Conservation (phyloP, 768 basidiomycete species). For the Russula sp. region DNA sequence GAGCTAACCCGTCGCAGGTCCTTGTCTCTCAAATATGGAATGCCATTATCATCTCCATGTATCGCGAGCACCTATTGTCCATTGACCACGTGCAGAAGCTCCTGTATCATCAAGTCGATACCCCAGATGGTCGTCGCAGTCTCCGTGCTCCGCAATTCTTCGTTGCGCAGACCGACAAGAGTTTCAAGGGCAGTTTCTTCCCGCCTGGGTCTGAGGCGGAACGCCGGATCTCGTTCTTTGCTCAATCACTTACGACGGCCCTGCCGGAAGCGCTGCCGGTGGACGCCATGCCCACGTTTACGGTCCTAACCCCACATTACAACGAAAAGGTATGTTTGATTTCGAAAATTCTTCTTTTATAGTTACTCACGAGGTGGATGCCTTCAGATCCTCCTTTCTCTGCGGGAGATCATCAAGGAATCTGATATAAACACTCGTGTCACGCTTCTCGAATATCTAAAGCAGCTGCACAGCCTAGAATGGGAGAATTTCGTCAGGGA, state of each 20-base stretch:
- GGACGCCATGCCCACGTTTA: conserved; percentile 99
- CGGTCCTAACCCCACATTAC: conserved; percentile 96
- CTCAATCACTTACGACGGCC: conserved; percentile 93
- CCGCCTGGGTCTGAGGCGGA: conserved; percentile 92
- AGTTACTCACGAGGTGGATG: neutral
- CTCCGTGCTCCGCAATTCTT: conserved; percentile 97
- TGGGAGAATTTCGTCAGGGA: conserved; percentile 99
- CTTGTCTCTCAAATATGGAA: conserved; percentile 99
- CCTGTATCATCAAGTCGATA: conserved; percentile 94
- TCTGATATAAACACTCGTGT: conserved; percentile 97
- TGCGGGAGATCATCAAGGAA: conserved; percentile 97
- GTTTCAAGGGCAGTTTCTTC: conserved; percentile 85
- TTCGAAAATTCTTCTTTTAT: neutral
- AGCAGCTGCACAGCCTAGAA: conserved; percentile 95
- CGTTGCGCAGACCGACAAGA: conserved; percentile 89
- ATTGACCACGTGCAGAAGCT: conserved; percentile 99
- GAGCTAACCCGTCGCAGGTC: conserved; percentile 45
- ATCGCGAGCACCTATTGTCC: conserved; percentile 95
- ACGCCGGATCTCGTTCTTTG: conserved; percentile 97
- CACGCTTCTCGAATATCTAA: conserved; percentile 94
- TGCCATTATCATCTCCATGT: conserved; percentile 99
- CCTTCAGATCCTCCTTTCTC: conserved; percentile 81
- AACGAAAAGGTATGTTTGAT: conserved; percentile 83
- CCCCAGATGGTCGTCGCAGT: conserved; percentile 80
- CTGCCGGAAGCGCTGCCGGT: conserved; percentile 92